Conservation (phyloP, 305 asterid species). For the Solanum hybrid region DNA sequence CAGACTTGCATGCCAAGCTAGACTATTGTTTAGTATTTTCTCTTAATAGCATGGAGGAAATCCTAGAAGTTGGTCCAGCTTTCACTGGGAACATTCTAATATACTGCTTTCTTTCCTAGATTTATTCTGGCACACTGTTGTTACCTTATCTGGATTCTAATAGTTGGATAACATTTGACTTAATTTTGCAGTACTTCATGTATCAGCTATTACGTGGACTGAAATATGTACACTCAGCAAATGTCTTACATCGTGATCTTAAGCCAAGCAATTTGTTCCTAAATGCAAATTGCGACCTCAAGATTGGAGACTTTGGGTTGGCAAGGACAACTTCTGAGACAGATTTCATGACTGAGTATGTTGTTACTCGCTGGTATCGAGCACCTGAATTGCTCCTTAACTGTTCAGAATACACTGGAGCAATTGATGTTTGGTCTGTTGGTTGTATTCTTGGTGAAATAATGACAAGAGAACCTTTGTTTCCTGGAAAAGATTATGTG, state of each 20-base stretch:
- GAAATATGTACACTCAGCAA: conserved; percentile 75
- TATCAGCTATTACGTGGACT: conserved; percentile 78
- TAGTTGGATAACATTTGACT: conserved; percentile 1
- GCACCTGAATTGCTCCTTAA: conserved; percentile 89
- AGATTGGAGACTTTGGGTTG: conserved; percentile 83
- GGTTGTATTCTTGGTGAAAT: conserved; percentile 87
- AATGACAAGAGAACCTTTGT: conserved; percentile 69
- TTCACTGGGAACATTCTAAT: background rate
- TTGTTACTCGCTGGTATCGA: conserved; percentile 87
- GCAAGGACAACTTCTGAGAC: conserved; percentile 86
- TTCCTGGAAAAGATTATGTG: conserved; percentile 81
- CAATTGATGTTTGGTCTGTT: conserved; percentile 81
- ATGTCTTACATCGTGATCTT: conserved; percentile 83
- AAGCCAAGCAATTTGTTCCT: conserved; percentile 80
- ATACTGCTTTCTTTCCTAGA: background rate
- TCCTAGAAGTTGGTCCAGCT: background rate
- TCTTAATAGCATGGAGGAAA: background rate
- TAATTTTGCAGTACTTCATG: conserved; percentile 60
- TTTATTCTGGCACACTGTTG: background rate
- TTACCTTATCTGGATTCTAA: background rate
- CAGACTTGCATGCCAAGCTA: background rate
- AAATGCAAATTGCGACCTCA: conserved; percentile 80
- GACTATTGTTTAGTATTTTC: background rate
- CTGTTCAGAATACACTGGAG: conserved; percentile 82
- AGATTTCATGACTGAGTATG: conserved; percentile 89